These are phyloP conservation scores for Cladobotryum mycophilum DNA, from an alignment of 2,329 filamentous ascomycete genomes.

Conservation along the genomic window DNA sequence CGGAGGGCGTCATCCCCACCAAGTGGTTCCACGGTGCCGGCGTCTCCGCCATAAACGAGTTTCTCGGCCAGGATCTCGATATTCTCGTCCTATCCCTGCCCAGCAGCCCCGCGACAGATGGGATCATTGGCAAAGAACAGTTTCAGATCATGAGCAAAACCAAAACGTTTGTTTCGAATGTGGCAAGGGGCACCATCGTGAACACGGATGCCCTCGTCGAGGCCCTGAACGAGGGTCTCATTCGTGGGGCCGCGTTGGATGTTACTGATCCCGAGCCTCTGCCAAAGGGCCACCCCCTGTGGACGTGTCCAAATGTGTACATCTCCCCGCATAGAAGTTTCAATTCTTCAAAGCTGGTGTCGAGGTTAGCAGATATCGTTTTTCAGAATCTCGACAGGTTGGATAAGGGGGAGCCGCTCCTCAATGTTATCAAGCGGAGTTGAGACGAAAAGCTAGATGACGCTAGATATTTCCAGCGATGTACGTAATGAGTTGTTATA, in stretches of 20 bases:
- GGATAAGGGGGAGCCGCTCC: conserved; percentile 10
- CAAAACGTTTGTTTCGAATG: conserved; percentile 58
- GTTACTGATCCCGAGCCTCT: conserved; percentile 69
- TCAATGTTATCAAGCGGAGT: conserved; percentile 18
- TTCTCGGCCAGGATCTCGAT: conserved; percentile 38
- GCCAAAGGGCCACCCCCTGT: conserved; percentile 56
- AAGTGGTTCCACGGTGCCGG: conserved; percentile 37
- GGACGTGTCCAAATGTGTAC: conserved; percentile 57
- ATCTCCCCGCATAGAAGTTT: conserved; percentile 41
- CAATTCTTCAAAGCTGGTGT: conserved; percentile 23
- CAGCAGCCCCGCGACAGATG: conserved; percentile 30
- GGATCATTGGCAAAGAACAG: conserved; percentile 38
- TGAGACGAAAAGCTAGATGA: too few relatives aligned
- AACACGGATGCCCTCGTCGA: conserved; percentile 46
- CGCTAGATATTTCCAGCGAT: too few relatives aligned
- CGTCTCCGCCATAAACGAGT: conserved; percentile 31
- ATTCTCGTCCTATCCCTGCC: conserved; percentile 38
- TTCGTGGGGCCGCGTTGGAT: conserved; percentile 58
- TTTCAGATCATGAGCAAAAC: conserved; percentile 32
- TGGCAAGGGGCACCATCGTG: conserved; percentile 48
- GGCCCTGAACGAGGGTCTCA: conserved; percentile 39
- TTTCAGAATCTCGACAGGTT: conserved; percentile 6
- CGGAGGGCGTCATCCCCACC: conserved; percentile 33
- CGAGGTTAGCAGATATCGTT: conserved; percentile 16
- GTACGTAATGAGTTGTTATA: too few relatives aligned